Evolutionary conservation across 495 filamentous ascomycete species (phyloP).

Genomic region (Barbatosphaeria neglecta): DNA sequence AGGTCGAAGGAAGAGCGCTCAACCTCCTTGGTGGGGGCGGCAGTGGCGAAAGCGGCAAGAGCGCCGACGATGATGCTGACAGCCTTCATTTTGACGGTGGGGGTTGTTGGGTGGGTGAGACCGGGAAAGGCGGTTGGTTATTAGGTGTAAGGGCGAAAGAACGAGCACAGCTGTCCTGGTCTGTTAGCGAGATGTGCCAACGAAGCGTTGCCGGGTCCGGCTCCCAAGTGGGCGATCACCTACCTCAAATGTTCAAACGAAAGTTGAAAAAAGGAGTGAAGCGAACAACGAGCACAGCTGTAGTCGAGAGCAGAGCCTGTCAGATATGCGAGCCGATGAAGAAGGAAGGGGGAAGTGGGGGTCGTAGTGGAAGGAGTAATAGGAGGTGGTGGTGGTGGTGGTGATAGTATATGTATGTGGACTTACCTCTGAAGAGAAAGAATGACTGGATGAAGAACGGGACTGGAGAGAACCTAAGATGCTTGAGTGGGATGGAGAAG

Average conservation of each 20-base stretch:
- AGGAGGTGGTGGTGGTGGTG: too few relatives aligned
- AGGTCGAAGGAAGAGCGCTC: conserved; percentile 23
- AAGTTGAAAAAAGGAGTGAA: conserved; percentile 30
- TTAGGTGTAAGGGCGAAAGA: conserved; percentile 26
- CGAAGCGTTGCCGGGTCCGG: too few relatives aligned
- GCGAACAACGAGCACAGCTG: conserved; percentile 41
- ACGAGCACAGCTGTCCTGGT: conserved; percentile 31
- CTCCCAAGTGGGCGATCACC: too few relatives aligned
- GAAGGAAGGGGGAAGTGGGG: too few relatives aligned
- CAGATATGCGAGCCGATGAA: too few relatives aligned
- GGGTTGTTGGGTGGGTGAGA: conserved; percentile 9
- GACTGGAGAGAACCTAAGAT: conserved; percentile 12
- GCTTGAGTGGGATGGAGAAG: conserved; percentile 28
- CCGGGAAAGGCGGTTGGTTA: conserved; percentile 8
- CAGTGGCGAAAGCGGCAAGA: conserved; percentile 26
- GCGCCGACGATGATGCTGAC: conserved; percentile 25
- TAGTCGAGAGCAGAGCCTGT: conserved; percentile 6
- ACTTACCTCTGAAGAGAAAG: conserved; percentile 37
- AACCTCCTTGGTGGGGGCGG: conserved; percentile 19
- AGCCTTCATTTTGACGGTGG: conserved; percentile 31
- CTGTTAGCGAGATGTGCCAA: background rate
- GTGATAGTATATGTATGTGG: background rate
- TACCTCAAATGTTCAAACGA: conserved; percentile 33
- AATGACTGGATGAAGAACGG: conserved; percentile 29
- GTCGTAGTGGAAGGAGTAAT: too few relatives aligned